Percentiles rank a stretch among this genome's conserved stretches.
Evolutionary conservation across 2,329 filamentous ascomycete species (phyloP).

Genomic region (Epichloe sylvatica): DNA sequence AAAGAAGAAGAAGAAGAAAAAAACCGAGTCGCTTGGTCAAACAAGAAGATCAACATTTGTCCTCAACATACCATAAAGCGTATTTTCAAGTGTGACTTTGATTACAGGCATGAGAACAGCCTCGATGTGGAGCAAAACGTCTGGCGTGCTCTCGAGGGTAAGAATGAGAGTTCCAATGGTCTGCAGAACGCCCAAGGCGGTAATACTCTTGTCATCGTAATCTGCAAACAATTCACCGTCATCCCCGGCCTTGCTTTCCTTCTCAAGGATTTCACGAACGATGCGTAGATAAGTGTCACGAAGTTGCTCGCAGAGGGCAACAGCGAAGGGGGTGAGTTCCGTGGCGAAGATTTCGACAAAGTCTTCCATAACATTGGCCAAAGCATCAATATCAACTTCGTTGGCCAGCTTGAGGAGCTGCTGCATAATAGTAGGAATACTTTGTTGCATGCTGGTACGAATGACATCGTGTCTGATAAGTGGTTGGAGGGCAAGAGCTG

Average conservation of each 20-base stretch:
- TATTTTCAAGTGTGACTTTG: constrained; percentile 90
- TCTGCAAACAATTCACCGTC: constrained; percentile 74
- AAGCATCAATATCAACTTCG: constrained; percentile 90
- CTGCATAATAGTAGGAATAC: constrained; percentile 98
- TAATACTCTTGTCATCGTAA: constrained; percentile 98
- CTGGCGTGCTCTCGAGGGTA: constrained; percentile 90
- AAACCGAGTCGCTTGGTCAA: no score
- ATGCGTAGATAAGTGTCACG: constrained; percentile 93
- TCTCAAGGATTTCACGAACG: constrained; percentile 78
- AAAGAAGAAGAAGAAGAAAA: no score
- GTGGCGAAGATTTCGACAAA: constrained; percentile 98
- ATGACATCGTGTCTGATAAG: constrained; percentile 93
- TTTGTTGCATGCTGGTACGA: constrained; percentile 88
- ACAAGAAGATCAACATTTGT: neutral
- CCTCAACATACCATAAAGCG: constrained; percentile 60
- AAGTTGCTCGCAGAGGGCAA: constrained; percentile 88
- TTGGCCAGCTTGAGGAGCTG: constrained; percentile 93
- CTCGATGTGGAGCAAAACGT: constrained; percentile 87
- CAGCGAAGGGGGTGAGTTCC: constrained; percentile 90
- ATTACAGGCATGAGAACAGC: constrained; percentile 96
- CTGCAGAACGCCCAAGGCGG: constrained; percentile 86
- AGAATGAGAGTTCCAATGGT: constrained; percentile 96
- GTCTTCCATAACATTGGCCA: constrained; percentile 98
- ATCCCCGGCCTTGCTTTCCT: constrained; percentile 63
- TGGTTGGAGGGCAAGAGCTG: constrained; percentile 83